Evolutionary conservation across 139 green algal species (phyloP), one percentile per base, ranked within the genome.

Genomic region (Coelastrella sp.): DNA sequence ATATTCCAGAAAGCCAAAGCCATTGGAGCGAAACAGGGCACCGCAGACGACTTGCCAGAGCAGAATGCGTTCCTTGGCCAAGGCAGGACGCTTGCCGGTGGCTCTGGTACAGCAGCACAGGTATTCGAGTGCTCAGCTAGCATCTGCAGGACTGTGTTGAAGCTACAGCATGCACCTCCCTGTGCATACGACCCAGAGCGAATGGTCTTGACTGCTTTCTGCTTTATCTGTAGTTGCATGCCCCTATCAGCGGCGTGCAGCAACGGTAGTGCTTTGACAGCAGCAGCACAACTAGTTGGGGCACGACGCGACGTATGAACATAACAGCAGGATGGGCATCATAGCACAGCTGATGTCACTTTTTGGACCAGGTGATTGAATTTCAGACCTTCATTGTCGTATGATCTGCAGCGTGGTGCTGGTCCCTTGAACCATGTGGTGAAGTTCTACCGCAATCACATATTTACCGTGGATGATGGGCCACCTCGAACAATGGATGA

Each of bases 391-490:
- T 47, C 32, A 47, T 47, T 47, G 32, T 47, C n/a, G n/a, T n/a
- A 47, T 47, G 32, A 47, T 47, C 32, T 47, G 32, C 32, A 47
- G 32, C 32, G 32, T 47, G 80, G 84, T 22, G 7, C 83, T 60
- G 76, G 82, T 0, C 85, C 92, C 0, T 73, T 71, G 8, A 92
- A 92, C 22, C 94, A 97, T 68, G 95, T 95, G 14, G 97, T 99
- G 74, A 95, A 94, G n/a, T 99, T 99, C 75, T 98, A 97, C 86
- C 84, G 82, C 32, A 96, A 98, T 68, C 93, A 93, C 60, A 80
- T 98, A 16, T 99, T 99, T 92, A 98, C 95, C 0, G 95, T 99
- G 2, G 92, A 98, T 73, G 93, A 97, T 82, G 97, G 97, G 32
- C 91, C 92, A 4, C 78, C 90, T 3, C 60, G 94, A 13, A 64